phyloP scores from a whole-genome alignment of 345 rosid genomes.

The Pseudoturritis turrita region DNA sequence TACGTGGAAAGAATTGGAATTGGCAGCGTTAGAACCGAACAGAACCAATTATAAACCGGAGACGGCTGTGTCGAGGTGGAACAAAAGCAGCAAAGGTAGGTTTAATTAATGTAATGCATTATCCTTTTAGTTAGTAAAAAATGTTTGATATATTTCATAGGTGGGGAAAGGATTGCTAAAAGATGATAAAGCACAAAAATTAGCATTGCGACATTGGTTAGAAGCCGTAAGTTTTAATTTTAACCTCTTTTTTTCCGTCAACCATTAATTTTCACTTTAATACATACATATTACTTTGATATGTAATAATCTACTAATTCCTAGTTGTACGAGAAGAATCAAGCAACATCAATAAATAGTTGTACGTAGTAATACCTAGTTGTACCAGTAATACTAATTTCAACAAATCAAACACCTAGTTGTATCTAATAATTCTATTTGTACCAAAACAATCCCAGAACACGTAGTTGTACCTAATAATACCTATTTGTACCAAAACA shows the following conservation, averaged over 20 bases:
- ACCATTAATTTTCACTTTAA: no score
- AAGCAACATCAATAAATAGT: no score
- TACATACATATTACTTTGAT: no score
- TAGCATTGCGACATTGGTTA: slow-evolving; percentile 92
- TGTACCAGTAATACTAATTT: no score
- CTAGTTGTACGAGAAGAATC: no score
- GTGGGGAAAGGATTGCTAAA: slow-evolving; percentile 86
- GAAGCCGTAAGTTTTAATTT: slow-evolving; percentile 71
- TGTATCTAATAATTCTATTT: no score
- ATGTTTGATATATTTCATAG: slow-evolving; percentile 28
- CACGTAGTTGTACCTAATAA: no score
- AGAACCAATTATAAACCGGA: slow-evolving; percentile 61
- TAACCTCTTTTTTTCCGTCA: no score
- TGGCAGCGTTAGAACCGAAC: slow-evolving; percentile 62
- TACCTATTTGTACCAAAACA: no score
- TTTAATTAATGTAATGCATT: not conserved
- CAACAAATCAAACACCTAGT: no score
- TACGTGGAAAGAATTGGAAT: slow-evolving; percentile 94
- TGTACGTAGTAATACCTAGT: no score
- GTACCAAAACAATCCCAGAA: no score
- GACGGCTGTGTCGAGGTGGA: slow-evolving; percentile 75
- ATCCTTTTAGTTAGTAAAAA: not conserved
- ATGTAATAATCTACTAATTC: not conserved
- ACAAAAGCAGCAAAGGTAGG: slow-evolving; percentile 86
- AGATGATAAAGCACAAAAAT: slow-evolving; percentile 83